These are phyloP conservation scores for Lichtheimia hyalospora DNA, from an alignment of 371 early-diverging fungal species.

Conservation along the genomic window DNA sequence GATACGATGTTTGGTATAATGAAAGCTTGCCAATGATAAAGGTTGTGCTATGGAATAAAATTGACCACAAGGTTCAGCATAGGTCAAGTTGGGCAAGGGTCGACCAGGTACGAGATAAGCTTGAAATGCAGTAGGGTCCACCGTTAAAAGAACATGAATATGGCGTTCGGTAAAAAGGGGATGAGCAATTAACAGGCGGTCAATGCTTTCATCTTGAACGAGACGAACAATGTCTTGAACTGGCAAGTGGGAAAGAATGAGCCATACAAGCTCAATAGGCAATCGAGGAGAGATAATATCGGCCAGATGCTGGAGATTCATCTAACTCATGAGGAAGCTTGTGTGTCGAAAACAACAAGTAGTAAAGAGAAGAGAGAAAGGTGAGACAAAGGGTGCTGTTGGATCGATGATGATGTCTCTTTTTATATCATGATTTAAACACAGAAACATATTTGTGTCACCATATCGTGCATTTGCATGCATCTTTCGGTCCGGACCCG, in stretches of 20 bases:
- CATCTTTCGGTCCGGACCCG: neutral
- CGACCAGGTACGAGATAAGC: conserved; percentile 3
- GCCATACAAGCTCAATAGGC: conserved; percentile 8
- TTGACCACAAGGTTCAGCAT: neutral
- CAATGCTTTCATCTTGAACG: conserved; percentile 3
- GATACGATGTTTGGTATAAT: neutral
- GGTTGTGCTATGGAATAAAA: neutral
- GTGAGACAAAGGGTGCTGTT: neutral
- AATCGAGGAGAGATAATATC: conserved; percentile 6
- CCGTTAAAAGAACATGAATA: conserved; percentile 3
- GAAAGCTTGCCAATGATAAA: neutral
- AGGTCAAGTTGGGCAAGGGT: neutral
- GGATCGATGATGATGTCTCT: neutral
- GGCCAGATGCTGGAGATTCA: conserved; percentile 8
- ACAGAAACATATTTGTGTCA: conserved; percentile 1
- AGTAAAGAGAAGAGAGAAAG: neutral
- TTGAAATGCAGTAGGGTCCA: conserved; percentile 9
- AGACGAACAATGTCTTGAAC: conserved; percentile 9
- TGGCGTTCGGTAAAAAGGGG: conserved; percentile 10
- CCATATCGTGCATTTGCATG: neutral
- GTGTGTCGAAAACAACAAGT: no score
- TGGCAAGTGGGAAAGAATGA: conserved; percentile 6
- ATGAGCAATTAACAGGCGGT: conserved; percentile 7
- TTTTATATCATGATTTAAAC: neutral
- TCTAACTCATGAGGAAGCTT: neutral